Evolutionary conservation across 2,329 filamentous ascomycete species (phyloP).

Genomic region (Iodosphaeria phyllophila): DNA sequence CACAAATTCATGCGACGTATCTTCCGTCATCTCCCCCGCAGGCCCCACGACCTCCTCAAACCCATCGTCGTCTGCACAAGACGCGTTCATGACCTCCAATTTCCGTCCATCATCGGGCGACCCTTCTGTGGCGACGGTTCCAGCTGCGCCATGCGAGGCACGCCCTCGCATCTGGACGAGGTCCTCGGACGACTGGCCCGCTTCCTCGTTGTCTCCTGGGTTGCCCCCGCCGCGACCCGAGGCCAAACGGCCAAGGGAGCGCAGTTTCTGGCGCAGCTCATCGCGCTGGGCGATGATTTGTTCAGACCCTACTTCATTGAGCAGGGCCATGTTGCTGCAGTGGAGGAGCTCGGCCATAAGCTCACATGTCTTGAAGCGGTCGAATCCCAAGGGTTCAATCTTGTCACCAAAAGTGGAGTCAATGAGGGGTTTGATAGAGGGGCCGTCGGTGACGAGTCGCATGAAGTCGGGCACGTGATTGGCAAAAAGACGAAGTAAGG

Average conservation of each 20-base stretch:
- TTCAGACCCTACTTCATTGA: constrained; percentile 85
- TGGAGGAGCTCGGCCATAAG: constrained; percentile 94
- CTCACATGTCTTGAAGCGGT: constrained; percentile 97
- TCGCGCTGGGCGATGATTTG: constrained; percentile 69
- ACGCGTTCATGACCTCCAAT: constrained; percentile 62
- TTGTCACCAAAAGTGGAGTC: constrained; percentile 78
- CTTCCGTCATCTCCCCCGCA: constrained; percentile 51
- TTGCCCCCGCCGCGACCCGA: constrained; percentile 16
- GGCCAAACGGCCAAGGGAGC: constrained; percentile 58
- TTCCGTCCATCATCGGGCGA: constrained; percentile 42
- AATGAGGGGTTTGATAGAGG: constrained; percentile 53
- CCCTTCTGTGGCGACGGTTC: too few relatives aligned
- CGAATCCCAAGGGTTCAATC: constrained; percentile 89
- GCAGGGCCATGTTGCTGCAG: constrained; percentile 93
- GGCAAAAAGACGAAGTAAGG: constrained; percentile 73
- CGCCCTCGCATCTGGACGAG: constrained; percentile 39
- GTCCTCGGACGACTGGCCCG: constrained; percentile 36
- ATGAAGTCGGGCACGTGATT: constrained; percentile 88
- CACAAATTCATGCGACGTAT: constrained; percentile 50
- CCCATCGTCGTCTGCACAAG: constrained; percentile 80
- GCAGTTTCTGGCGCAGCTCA: constrained; percentile 60
- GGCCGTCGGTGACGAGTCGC: constrained; percentile 65
- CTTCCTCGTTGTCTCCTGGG: too few relatives aligned
- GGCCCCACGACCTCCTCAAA: constrained; percentile 79
- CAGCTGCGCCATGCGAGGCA: too few relatives aligned